Base-by-base conservation (phyloP, 202 grass and related monocot species). In the Brachypodium distachyon region DNA sequence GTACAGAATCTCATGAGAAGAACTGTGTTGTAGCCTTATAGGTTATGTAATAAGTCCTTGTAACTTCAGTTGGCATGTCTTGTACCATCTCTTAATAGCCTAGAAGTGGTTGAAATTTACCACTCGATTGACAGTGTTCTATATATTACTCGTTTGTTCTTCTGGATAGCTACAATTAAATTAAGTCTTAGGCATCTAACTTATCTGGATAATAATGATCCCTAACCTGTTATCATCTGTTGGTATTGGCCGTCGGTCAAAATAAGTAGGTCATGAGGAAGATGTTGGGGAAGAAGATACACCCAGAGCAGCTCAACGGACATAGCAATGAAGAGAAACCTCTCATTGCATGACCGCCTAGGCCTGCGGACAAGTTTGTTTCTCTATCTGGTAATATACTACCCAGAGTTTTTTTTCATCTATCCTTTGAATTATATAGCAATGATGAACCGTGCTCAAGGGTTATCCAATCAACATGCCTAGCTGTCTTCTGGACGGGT, bases 221-320 rank as follows among this genome's bases (percentile, higher is more conserved):
- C 60, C 56, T 85, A 63, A 89, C 40, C 4, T 89, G 47, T 31
- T 21, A 51, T 52, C 22, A 34, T 66, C 26, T 80, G 22, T 49
- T 39, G 51, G 34, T 83, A 82, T 61, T 77, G 41, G 42, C 81
- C 63, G 44, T 74, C 70, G 86, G 43, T 77, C 67, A 34, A 69
- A 94, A 86, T 83, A 90, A 83, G 82, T 88, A 99, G 96, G 89
- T 80, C 83, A 65, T 96, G 70, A 99, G 67, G 85, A 99, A 89
- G 78, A 93, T 99, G 89, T 43, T 99, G 70, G 91, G 92, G 75
- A 96, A 96, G 90, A 99, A 96, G 74, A 99, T 99, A 46, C 89
- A 99, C 78, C 96, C 92, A 18, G 92, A 89, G 87, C 74, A 87
- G 80, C 61, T 83, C 75, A 87, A 54, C 49, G 71, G 78, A 23